Percentiles rank a stretch among this genome's conserved stretches.
phyloP scores from a whole-genome alignment of 345 rosid species.

The Aethionema arabicum region DNA sequence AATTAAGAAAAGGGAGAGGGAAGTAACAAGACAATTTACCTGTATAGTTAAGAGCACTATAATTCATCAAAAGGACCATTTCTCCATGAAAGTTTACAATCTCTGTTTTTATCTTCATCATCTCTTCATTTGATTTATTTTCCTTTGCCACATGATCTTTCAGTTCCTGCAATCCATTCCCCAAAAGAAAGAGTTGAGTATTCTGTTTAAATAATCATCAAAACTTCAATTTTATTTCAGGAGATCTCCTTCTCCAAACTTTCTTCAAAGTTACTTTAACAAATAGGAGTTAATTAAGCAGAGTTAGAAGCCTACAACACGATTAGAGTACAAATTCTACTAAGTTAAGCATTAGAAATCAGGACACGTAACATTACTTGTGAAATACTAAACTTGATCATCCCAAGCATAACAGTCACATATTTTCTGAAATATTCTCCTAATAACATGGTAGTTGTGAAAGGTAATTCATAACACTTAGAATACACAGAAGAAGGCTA shows the following conservation, averaged over 20 bases:
- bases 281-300: background rate
- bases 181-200: conserved; percentile 8
- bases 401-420: background rate
- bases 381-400: background rate
- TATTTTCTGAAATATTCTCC: too few species aligned
- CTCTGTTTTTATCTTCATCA: conserved; percentile 66
- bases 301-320: background rate
- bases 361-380: background rate
- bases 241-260: background rate
- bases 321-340: background rate
- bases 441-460: background rate
- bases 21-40: conserved; percentile 41
- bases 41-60: conserved; percentile 94
- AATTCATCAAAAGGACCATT: conserved; percentile 92
- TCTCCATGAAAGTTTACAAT: conserved; percentile 94
- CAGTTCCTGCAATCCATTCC: conserved; percentile 51
- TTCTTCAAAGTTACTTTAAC: background rate
- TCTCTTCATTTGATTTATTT: conserved; percentile 53
- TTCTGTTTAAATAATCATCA: background rate
- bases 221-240: too few species aligned
- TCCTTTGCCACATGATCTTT: conserved; percentile 69
- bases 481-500: too few species aligned
- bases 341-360: background rate
- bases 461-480: background rate
- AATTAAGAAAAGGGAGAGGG: background rate